Base-by-base conservation (phyloP, 139 green algal species). In the Chlamydomonas urium region DNA sequence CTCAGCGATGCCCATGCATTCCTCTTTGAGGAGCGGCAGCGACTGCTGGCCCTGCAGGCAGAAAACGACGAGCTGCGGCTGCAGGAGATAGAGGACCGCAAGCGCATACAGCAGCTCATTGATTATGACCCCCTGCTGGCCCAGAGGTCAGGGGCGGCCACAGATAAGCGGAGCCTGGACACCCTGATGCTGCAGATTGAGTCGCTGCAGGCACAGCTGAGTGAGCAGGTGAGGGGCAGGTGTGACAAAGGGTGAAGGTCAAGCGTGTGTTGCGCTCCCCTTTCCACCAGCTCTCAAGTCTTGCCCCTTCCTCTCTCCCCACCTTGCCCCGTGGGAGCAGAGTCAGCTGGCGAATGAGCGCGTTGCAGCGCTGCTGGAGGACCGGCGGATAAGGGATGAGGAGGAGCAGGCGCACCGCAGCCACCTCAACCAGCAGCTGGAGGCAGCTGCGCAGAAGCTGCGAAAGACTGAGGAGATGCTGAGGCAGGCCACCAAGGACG, bases 1-100 rank as follows among this genome's bases (percentile, higher is more conserved):
- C 75, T 97, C 1, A 90, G 81, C 59, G 85, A 93, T 65, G 86
- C 90, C 0, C 90, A 97, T 74, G 89, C 84, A 28, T 93, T 84
- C 62, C 75, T 97, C 8, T 97, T 94, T 79, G 89, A 95, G 56
- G 90, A 97, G 79, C 76, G 90, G 17, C 85, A 93, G 78, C 85
- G 90, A 1, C 65, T 97, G 38, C 82, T 97, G 34, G 75, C 76
- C 10, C 74, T 95, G 28, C 89, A 94, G 35, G 83, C 87, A 2
- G 89, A 94, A 67, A 94, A 94, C 69, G 91, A 95, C 58, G 86
- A 91, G 50, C 83, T 94, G 14, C 82, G 84, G 60, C 78, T 93
- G 66, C 48, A 72, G 47, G 86, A 93, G 73, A 73, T 88, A 14
- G 83, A 93, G 37, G 86, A 94, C 65, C 56, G 87, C 14, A 86